Conservation (phyloP, 805 yeast species). For the Teunomyces stri region DNA sequence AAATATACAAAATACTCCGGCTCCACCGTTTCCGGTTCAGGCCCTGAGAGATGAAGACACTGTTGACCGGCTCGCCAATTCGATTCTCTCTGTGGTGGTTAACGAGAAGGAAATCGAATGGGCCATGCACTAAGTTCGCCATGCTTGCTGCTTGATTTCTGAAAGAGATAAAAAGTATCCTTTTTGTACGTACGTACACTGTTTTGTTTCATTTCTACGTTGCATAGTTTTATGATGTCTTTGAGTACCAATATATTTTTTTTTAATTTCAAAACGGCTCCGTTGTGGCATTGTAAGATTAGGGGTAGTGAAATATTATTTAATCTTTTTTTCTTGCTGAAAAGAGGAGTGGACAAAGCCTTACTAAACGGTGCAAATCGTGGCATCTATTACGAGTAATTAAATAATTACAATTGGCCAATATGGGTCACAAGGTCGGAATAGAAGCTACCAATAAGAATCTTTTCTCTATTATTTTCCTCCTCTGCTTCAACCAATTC, state of each 20-base stretch:
- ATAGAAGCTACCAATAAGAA: constrained; percentile 13
- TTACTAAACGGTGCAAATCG: not conserved
- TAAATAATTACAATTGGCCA: not conserved
- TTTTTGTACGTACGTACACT: not conserved
- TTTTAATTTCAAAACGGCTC: not conserved
- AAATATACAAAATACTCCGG: not conserved
- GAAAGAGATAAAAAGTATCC: not conserved
- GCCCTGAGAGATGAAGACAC: not conserved
- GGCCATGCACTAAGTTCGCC: constrained; percentile 8
- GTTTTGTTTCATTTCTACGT: not conserved
- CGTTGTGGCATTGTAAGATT: not conserved
- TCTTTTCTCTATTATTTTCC: constrained; percentile 20
- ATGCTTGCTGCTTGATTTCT: not conserved
- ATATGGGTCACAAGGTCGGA: constrained; percentile 5
- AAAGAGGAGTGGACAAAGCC: not conserved
- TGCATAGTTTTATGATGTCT: not conserved
- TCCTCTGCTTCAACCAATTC: constrained; percentile 21
- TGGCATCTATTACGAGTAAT: not conserved
- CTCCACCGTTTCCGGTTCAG: not conserved
- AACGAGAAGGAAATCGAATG: constrained; percentile 14
- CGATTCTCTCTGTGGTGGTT: constrained; percentile 15
- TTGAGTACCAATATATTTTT: not conserved
- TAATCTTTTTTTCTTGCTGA: not conserved
- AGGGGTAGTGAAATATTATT: not conserved
- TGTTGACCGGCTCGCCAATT: constrained; percentile 17